A percentile compares a stretch with the other conserved stretches of the same genome.
phyloP scores from a whole-genome alignment of 2,329 filamentous ascomycete genomes.

The Phyllosticta citribraziliensis region DNA sequence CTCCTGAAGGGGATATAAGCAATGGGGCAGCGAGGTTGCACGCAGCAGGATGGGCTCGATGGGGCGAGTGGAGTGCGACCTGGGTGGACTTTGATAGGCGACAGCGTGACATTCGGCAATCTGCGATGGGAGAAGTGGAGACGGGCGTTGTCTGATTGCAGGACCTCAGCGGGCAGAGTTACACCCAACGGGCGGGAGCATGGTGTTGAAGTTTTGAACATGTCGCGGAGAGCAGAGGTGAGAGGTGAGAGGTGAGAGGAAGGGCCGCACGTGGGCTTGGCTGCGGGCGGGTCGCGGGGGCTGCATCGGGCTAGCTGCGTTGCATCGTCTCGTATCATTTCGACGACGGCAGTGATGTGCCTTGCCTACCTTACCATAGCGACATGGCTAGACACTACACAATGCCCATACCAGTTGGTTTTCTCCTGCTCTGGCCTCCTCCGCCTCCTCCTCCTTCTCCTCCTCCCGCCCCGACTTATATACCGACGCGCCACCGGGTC shows the following conservation, averaged over 20 bases:
- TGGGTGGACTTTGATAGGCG: not conserved
- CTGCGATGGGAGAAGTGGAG: not conserved
- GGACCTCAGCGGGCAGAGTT: not conserved
- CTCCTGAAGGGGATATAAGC: not conserved
- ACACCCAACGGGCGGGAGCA: not conserved
- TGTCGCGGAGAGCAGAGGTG: not conserved
- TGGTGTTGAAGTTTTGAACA: not conserved
- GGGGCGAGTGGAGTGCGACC: not conserved
- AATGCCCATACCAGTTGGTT: too few species aligned
- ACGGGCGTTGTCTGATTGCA: not conserved
- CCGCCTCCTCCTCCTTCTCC: too few species aligned
- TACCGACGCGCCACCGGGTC: too few species aligned
- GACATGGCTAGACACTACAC: too few species aligned
- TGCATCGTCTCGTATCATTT: slow-evolving; percentile 9
- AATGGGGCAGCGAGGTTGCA: not conserved
- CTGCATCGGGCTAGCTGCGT: slow-evolving; percentile 6
- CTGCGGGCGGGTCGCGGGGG: not conserved
- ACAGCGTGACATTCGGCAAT: not conserved
- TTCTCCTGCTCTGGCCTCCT: too few species aligned
- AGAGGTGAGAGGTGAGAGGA: too few species aligned
- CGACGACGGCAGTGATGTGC: not conserved
- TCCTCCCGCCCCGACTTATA: not conserved
- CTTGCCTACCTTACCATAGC: not conserved
- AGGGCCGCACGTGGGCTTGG: slow-evolving; percentile 2
- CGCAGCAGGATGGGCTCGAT: not conserved